These are phyloP conservation scores for Colletotrichum sp. DNA, from an alignment of 2,329 filamentous ascomycete genomes.

Conservation along the genomic window DNA sequence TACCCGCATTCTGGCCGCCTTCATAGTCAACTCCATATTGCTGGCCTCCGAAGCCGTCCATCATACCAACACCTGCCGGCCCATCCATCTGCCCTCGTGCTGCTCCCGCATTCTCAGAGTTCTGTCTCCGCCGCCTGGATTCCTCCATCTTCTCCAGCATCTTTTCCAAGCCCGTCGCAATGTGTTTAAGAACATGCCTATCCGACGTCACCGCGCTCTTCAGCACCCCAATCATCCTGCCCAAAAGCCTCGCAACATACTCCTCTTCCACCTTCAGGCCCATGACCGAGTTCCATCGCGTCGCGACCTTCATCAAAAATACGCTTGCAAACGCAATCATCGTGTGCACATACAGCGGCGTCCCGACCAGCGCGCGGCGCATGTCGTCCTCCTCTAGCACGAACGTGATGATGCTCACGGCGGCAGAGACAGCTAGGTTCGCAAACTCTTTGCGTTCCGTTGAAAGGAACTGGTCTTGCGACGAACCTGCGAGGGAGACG, in stretches of 20 bases:
- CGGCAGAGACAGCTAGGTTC: not conserved
- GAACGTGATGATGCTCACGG: not conserved
- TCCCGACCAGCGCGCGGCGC: not conserved
- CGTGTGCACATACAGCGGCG: not conserved
- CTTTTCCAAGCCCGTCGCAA: not conserved
- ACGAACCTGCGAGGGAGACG: not conserved
- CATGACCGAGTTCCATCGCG: not conserved
- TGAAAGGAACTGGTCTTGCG: not conserved
- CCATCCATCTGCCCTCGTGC: not conserved
- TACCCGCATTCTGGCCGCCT: rapidly evolving
- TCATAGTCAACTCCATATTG: not conserved
- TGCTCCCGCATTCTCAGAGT: not conserved
- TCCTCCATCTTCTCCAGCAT: not conserved
- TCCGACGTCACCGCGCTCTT: not conserved
- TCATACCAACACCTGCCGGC: not conserved
- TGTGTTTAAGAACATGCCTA: not conserved
- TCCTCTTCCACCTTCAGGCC: not conserved
- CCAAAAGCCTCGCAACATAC: not conserved
- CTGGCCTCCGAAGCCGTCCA: not conserved
- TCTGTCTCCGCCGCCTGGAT: not conserved
- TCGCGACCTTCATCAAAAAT: not conserved
- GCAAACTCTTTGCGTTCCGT: not conserved
- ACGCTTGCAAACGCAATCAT: not conserved
- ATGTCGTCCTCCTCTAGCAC: not conserved
- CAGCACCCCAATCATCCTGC: not conserved